Conservation (phyloP, 1,139 yeast genomes). For the Hyphopichia fennica region DNA sequence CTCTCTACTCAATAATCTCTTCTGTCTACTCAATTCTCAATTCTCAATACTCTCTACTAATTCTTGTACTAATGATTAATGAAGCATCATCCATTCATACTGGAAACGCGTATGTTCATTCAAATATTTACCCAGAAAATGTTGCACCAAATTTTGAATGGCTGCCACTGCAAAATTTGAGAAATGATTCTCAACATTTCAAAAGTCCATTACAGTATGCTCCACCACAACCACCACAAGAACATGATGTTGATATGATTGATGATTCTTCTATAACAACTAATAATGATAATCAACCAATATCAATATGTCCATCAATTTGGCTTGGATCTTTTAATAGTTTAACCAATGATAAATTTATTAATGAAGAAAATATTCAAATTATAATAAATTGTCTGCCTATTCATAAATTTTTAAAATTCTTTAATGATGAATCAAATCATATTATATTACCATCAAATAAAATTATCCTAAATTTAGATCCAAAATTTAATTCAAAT, state of each 20-base stretch:
- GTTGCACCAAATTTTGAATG: too few species aligned
- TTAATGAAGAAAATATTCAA: conserved; percentile 31
- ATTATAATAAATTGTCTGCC: conserved; percentile 43
- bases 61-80: too few species aligned
- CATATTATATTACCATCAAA: conserved; percentile 35
- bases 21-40: too few species aligned
- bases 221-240: neutral
- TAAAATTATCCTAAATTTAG: conserved; percentile 39
- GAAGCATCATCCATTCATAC: too few species aligned
- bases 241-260: neutral
- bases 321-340: conserved; percentile 29
- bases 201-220: neutral
- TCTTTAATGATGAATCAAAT: conserved; percentile 20
- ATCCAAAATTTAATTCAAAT: conserved; percentile 30
- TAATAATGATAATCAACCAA: neutral
- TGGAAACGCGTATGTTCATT: too few species aligned
- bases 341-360: conserved; percentile 15
- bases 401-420: conserved; percentile 30
- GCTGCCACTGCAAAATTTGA: neutral
- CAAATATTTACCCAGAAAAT: too few species aligned
- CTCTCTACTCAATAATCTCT: too few species aligned
- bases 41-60: too few species aligned
- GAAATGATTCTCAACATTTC: neutral
- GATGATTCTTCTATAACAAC: neutral
- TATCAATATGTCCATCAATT: conserved; percentile 30